A percentile compares a stretch with the other conserved stretches of the same genome.
Conservation (phyloP, 768 basidiomycete genomes). For the Russula sp. region DNA sequence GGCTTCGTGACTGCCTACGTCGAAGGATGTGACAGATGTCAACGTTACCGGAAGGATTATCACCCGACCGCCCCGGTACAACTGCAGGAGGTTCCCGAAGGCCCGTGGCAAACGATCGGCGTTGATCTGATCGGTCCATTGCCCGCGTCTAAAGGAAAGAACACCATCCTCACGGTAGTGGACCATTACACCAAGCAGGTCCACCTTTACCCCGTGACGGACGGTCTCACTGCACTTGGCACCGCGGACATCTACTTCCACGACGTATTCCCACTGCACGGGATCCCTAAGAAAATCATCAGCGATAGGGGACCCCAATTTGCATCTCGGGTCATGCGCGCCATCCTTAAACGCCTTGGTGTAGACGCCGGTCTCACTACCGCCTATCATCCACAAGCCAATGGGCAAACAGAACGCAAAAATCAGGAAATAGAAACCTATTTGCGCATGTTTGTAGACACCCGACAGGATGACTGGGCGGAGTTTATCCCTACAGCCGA, state of each 20-base stretch:
- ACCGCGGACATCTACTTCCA: slow-evolving; percentile 20
- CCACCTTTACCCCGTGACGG: slow-evolving; percentile 26
- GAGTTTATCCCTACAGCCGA: too few relatives aligned
- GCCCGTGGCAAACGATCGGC: slow-evolving; percentile 25
- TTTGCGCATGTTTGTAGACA: too few relatives aligned
- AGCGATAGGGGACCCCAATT: slow-evolving; percentile 22
- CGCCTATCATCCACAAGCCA: too few relatives aligned
- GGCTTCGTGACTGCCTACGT: too few relatives aligned
- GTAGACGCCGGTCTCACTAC: too few relatives aligned
- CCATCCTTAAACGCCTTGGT: slow-evolving; percentile 18
- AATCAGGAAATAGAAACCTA: too few relatives aligned
- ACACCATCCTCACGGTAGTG: slow-evolving; percentile 24
- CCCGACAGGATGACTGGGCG: too few relatives aligned
- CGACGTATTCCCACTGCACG: slow-evolving; percentile 17
- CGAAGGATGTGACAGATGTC: slow-evolving; percentile 27
- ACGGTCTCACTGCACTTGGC: slow-evolving; percentile 22
- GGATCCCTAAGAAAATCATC: slow-evolving; percentile 14
- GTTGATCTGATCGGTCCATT: slow-evolving; percentile 28
- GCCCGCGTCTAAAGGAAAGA: slow-evolving; percentile 21
- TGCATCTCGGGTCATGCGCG: slow-evolving; percentile 6
- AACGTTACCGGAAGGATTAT: slow-evolving; percentile 8
- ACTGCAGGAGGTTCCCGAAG: slow-evolving; percentile 7
- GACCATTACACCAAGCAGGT: slow-evolving; percentile 30
- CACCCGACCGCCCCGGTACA: neutral
- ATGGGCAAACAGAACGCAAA: too few relatives aligned